Evolutionary conservation across 2,329 filamentous ascomycete species (phyloP).

Genomic region (Epichloe scottii): DNA sequence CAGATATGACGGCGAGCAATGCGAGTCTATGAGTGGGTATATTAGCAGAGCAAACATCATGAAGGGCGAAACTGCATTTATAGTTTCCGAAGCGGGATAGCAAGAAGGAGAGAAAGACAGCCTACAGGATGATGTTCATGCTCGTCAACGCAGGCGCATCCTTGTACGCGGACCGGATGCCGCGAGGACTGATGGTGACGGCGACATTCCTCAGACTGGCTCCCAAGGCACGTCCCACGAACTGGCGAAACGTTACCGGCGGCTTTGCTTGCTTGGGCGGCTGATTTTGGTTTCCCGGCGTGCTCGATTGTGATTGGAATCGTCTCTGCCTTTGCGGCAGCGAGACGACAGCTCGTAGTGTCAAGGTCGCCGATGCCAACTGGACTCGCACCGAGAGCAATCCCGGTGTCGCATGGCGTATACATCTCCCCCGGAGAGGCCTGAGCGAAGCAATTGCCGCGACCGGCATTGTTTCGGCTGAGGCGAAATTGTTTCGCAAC

Average conservation of each 20-base stretch:
- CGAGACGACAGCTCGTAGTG: slow-evolving; percentile 18
- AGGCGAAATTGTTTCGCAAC: neutral
- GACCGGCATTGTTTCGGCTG: slow-evolving; percentile 17
- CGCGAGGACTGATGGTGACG: slow-evolving; percentile 22
- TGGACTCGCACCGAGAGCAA: slow-evolving; percentile 21
- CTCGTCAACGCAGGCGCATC: slow-evolving; percentile 20
- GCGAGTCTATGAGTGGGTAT: slow-evolving; percentile 13
- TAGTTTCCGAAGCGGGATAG: neutral
- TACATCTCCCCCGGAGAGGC: slow-evolving; percentile 18
- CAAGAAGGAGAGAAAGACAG: neutral
- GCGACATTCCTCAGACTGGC: slow-evolving; percentile 22
- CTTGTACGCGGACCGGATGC: slow-evolving; percentile 21
- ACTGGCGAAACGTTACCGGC: slow-evolving; percentile 21
- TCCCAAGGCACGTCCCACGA: slow-evolving; percentile 17
- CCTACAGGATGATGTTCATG: slow-evolving; percentile 21
- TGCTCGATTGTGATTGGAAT: slow-evolving; percentile 18
- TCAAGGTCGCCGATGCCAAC: slow-evolving; percentile 16
- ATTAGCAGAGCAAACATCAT: neutral
- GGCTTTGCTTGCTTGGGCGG: slow-evolving; percentile 12
- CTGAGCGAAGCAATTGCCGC: slow-evolving; percentile 22
- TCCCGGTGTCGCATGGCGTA: slow-evolving; percentile 16
- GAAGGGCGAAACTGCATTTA: neutral
- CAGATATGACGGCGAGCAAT: slow-evolving; percentile 17
- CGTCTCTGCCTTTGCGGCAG: slow-evolving; percentile 17
- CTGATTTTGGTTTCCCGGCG: slow-evolving; percentile 6